Percentiles rank a stretch among this genome's conserved stretches.
Conservation (phyloP, 441 rosid genomes). For the Erysimum pusillum region DNA sequence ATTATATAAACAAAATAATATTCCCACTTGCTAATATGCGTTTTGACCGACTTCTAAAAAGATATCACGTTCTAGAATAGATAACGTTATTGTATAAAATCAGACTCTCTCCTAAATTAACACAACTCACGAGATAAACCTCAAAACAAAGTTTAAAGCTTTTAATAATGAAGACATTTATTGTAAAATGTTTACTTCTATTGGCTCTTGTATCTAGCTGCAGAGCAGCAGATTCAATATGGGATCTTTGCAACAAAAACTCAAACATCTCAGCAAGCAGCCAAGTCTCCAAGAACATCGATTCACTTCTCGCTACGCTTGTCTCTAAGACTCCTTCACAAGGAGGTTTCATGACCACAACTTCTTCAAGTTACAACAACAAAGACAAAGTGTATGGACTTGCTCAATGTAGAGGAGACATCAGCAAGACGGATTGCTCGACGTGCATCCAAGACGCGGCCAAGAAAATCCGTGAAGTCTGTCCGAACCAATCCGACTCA, state of each 20-base stretch:
- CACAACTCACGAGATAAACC: neutral
- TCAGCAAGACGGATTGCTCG: conserved; percentile 59
- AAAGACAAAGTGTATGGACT: conserved; percentile 66
- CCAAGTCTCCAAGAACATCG: conserved; percentile 54
- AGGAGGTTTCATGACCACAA: conserved; percentile 56
- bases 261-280: conserved; percentile 46
- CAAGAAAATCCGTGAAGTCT: conserved; percentile 58
- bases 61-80: conserved; percentile 31
- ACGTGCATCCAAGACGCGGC: conserved; percentile 70
- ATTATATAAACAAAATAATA: neutral
- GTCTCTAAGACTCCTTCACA: conserved; percentile 53
- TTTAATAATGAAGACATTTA: conserved; percentile 31
- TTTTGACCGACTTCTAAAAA: conserved; percentile 36
- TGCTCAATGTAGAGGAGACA: conserved; percentile 83
- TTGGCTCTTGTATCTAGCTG: conserved; percentile 31
- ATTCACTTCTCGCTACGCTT: conserved; percentile 50
- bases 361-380: conserved; percentile 50
- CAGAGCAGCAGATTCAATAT: conserved; percentile 53
- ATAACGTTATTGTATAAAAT: conserved; percentile 16
- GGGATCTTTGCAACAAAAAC: conserved; percentile 57
- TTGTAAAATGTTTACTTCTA: conserved; percentile 27
- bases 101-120: neutral
- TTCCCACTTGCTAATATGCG: conserved; percentile 26
- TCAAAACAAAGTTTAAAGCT: conserved; percentile 5
- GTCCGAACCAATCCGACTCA: conserved; percentile 66